Evolutionary conservation across 2,329 filamentous ascomycete genomes (phyloP).

Genomic region (Alternaria arborescens): DNA sequence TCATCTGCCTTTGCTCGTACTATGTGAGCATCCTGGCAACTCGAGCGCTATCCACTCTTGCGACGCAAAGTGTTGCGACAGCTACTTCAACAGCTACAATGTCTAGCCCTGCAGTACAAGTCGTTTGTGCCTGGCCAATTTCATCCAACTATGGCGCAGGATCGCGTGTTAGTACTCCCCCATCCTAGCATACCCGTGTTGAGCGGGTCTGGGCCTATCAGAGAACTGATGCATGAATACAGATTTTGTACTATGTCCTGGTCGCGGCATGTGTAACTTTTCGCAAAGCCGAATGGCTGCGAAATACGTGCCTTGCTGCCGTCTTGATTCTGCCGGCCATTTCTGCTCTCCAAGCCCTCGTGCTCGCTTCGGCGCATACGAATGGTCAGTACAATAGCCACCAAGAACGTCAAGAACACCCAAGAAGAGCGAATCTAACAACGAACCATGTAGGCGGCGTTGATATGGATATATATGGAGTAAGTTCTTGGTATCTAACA

Average conservation of each 20-base stretch:
- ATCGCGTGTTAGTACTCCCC: conserved; percentile 56
- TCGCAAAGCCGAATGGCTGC: conserved; percentile 69
- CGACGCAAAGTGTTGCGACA: conserved; percentile 19
- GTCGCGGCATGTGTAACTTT: conserved; percentile 68
- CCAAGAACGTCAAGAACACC: conserved; percentile 6
- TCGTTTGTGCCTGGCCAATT: conserved; percentile 66
- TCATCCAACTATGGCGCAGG: conserved; percentile 67
- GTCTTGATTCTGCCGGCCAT: conserved; percentile 68
- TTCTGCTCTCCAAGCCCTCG: conserved; percentile 70
- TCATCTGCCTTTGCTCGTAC: conserved; percentile 15
- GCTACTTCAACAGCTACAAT: conserved; percentile 23
- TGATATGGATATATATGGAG: conserved; percentile 73
- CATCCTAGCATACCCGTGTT: not conserved
- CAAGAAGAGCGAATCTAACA: conserved; percentile 20
- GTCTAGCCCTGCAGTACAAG: conserved; percentile 45
- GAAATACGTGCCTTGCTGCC: conserved; percentile 69
- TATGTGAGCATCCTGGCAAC: conserved; percentile 51
- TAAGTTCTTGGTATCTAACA: not conserved
- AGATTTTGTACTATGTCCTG: conserved; percentile 64
- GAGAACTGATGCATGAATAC: conserved; percentile 51
- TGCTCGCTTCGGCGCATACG: conserved; percentile 67
- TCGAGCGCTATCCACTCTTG: conserved; percentile 34
- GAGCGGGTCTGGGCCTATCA: conserved; percentile 12
- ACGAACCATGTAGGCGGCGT: conserved; percentile 60
- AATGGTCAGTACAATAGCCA: conserved; percentile 57